Percentiles rank a stretch among this genome's conserved stretches.
These are phyloP conservation scores for Stevia rebaudiana DNA, from an alignment of 140 eudicot species.

Conservation along the genomic window DNA sequence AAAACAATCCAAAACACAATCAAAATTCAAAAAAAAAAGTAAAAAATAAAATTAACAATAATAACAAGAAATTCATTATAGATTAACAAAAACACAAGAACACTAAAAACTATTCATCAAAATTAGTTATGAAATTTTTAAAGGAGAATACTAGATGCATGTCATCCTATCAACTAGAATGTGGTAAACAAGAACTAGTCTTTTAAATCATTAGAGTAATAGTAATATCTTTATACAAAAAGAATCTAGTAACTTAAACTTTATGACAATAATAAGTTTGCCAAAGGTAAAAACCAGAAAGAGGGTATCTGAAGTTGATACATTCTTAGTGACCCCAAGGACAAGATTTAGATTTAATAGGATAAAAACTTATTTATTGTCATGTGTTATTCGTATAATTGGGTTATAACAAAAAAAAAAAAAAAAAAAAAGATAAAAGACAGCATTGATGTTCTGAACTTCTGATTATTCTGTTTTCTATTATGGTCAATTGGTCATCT, in stretches of 20 bases:
- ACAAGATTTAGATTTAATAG: neutral
- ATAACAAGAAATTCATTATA: neutral
- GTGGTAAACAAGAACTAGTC: neutral
- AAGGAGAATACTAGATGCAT: neutral
- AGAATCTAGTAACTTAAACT: neutral
- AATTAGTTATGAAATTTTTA: neutral
- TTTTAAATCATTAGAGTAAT: neutral
- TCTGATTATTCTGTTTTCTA: neutral
- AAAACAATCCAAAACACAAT: constrained; percentile 22
- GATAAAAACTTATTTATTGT: neutral
- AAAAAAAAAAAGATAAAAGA: neutral
- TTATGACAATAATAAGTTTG: neutral
- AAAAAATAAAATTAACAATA: neutral
- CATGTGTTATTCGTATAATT: neutral
- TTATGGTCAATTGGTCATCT: neutral
- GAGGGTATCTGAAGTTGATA: neutral
- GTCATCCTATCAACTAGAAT: neutral
- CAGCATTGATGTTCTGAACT: neutral
- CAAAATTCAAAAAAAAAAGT: constrained; percentile 4
- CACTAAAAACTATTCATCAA: neutral
- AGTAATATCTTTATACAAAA: neutral
- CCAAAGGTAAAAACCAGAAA: neutral
- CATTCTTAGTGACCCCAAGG: neutral
- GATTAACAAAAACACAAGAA: neutral
- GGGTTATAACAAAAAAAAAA: neutral